phyloP scores from a whole-genome alignment of 805 yeast genomes.

The Barnettozyma botsteinii region DNA sequence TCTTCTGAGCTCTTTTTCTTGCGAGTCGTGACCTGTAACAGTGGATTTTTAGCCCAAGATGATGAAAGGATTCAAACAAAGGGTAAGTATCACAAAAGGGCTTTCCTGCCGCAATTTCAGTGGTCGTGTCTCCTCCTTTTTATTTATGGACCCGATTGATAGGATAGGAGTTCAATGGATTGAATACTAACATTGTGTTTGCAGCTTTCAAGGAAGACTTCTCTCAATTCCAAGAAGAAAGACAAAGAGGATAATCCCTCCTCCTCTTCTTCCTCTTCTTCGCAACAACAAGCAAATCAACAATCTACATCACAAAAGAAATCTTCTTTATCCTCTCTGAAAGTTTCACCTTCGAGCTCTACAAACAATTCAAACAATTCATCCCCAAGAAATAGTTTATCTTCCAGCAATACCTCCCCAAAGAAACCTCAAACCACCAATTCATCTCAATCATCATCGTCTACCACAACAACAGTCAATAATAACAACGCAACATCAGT shows the following conservation, averaged over 20 bases:
- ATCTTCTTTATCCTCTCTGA: background rate
- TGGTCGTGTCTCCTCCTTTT: background rate
- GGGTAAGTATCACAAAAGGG: conserved; percentile 34
- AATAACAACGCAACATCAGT: background rate
- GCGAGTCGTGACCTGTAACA: no score
- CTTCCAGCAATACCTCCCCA: conserved; percentile 8
- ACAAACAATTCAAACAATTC: conserved; percentile 11
- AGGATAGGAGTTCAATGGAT: no score
- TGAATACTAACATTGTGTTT: conserved; percentile 10
- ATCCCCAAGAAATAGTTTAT: conserved; percentile 22
- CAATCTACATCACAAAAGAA: conserved; percentile 1
- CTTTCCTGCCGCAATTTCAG: conserved; percentile 8
- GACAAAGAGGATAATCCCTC: conserved; percentile 27
- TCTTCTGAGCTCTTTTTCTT: no score
- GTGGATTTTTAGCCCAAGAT: conserved; percentile 35
- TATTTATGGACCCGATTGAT: no score
- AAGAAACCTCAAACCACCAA: conserved; percentile 1
- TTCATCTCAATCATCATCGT: conserved; percentile 3
- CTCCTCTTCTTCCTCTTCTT: conserved; percentile 13
- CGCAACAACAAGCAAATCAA: background rate
- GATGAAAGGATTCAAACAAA: conserved; percentile 72
- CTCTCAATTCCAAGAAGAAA: conserved; percentile 36
- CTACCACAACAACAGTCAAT: background rate
- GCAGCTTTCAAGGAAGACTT: conserved; percentile 27
- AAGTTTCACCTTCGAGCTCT: conserved; percentile 6